Conservation (phyloP, 441 rosid genomes). For the Theobroma grandiflorum region DNA sequence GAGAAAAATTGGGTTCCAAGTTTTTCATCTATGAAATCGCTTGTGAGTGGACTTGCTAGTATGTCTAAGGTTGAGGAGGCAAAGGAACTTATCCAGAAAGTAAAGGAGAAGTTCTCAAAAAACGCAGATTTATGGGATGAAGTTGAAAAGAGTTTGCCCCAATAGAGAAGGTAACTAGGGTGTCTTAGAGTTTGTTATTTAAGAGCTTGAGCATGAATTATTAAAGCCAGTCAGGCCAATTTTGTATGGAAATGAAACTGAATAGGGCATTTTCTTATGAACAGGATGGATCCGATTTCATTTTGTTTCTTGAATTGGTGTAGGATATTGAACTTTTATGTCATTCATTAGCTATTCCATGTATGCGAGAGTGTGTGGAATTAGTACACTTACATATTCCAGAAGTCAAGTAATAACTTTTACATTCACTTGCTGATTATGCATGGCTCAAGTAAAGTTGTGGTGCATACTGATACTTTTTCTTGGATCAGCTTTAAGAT, state of each 20-base stretch:
- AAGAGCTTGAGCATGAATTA: background rate
- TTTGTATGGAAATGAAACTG: conserved; percentile 23
- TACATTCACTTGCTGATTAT: background rate
- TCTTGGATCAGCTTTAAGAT: background rate
- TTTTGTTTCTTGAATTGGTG: background rate
- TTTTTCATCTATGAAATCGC: conserved; percentile 63
- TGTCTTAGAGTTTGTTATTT: conserved; percentile 12
- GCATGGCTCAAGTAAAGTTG: background rate
- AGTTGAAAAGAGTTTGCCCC: conserved; percentile 68
- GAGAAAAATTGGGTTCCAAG: conserved; percentile 77
- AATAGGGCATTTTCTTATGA: conserved; percentile 2
- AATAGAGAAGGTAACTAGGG: conserved; percentile 34
- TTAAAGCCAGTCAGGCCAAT: background rate
- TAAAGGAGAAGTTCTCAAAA: conserved; percentile 63
- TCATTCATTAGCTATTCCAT: background rate
- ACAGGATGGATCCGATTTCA: background rate
- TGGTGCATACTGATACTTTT: background rate
- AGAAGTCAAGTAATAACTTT: background rate
- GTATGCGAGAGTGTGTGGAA: background rate
- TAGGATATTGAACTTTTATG: background rate
- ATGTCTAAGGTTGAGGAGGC: conserved; percentile 70
- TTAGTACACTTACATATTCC: background rate
- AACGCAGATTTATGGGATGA: conserved; percentile 73
- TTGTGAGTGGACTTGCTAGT: conserved; percentile 70
- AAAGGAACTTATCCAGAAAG: conserved; percentile 48